Percentiles rank a stretch among this genome's conserved stretches.
Conservation (phyloP, 345 rosid species). For the Orychophragmus violaceus region DNA sequence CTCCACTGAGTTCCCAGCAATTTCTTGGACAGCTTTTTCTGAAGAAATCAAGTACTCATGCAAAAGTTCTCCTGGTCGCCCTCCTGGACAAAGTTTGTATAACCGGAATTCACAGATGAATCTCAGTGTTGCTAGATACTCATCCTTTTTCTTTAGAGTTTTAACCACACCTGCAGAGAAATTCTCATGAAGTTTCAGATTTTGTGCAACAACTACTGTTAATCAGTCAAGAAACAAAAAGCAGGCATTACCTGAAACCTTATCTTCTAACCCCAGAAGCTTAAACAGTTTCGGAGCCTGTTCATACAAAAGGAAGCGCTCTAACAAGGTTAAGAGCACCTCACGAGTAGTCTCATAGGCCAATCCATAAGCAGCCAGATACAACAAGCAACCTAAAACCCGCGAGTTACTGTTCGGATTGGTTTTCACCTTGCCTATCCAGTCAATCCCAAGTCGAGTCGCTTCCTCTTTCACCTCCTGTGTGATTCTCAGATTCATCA, state of each 20-base stretch:
- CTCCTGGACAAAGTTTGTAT: neutral
- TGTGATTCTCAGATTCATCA: neutral
- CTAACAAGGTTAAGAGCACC: slow-evolving; percentile 3
- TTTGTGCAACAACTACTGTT: neutral
- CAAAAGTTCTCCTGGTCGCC: slow-evolving; percentile 12
- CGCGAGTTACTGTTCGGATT: neutral
- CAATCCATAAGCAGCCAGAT: slow-evolving; percentile 19
- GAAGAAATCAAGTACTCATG: neutral
- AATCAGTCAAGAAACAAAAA: neutral
- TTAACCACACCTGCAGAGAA: slow-evolving; percentile 12
- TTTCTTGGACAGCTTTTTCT: neutral
- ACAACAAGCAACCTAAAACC: slow-evolving; percentile 16
- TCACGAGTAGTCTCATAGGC: slow-evolving; percentile 2
- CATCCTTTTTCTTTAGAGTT: neutral
- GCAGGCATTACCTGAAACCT: slow-evolving; percentile 12
- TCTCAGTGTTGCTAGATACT: slow-evolving; percentile 7
- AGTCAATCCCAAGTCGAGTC: slow-evolving; percentile 3
- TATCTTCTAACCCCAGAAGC: slow-evolving; percentile 10
- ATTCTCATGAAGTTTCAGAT: neutral
- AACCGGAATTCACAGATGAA: slow-evolving; percentile 19
- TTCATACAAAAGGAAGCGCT: slow-evolving; percentile 13
- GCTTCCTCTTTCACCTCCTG: slow-evolving; percentile 8
- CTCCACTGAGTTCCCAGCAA: slow-evolving; percentile 1
- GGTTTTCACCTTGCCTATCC: slow-evolving; percentile 4
- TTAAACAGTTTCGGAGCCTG: slow-evolving; percentile 14